A percentile compares a stretch with the other conserved stretches of the same genome.
These are phyloP conservation scores for Pontederia crassipes DNA, from an alignment of 176 grass and related monocot species.

Conservation along the genomic window DNA sequence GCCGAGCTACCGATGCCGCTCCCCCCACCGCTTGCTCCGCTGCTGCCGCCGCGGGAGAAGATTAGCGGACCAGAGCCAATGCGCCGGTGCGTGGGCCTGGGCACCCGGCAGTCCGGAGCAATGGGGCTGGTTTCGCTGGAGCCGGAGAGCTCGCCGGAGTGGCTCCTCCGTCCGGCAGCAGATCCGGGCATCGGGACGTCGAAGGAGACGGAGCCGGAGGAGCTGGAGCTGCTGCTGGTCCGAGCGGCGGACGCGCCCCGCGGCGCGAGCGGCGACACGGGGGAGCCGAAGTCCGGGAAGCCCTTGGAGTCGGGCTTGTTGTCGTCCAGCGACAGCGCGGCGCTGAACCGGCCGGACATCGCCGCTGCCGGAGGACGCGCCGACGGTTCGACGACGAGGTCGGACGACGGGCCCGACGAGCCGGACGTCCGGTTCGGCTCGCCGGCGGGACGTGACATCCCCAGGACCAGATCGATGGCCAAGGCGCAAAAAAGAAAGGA, in stretches of 20 bases:
- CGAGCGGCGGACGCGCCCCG: background rate
- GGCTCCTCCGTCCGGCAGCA: conserved; percentile 33
- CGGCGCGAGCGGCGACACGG: conserved; percentile 11
- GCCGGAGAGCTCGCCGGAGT: conserved; percentile 23
- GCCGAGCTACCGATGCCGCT: conserved; percentile 48
- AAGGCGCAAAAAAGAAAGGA: no score
- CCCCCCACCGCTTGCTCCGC: conserved; percentile 29
- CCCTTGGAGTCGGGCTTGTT: conserved; percentile 9
- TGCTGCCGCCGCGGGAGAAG: conserved; percentile 51
- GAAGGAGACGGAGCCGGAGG: conserved; percentile 19
- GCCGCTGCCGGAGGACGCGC: background rate
- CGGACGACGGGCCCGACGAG: no score
- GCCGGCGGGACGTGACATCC: no score
- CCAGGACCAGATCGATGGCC: no score
- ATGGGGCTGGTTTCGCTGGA: conserved; percentile 31
- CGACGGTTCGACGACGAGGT: no score
- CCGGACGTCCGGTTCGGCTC: no score
- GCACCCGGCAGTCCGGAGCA: conserved; percentile 22
- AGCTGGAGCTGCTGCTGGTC: conserved; percentile 25
- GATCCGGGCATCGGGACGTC: conserved; percentile 17
- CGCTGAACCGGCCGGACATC: background rate
- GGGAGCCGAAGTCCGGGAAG: conserved; percentile 5
- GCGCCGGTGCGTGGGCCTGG: conserved; percentile 40
- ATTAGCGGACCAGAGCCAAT: conserved; percentile 64
- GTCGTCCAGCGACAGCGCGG: conserved; percentile 3